Evolutionary conservation across 306 rosid genomes (phyloP).

Genomic region (Begonia fuchsioides): DNA sequence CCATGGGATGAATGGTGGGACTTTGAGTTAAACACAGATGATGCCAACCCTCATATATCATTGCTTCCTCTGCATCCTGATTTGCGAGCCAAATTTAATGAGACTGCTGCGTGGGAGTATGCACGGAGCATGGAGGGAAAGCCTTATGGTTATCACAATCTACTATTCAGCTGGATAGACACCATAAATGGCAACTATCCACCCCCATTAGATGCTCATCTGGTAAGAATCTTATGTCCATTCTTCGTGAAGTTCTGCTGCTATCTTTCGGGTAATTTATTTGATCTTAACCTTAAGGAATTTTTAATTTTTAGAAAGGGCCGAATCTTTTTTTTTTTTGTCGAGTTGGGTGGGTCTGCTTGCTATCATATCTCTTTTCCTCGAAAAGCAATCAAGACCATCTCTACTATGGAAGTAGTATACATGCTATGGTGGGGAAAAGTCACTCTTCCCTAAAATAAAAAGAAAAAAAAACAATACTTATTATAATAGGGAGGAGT

Average conservation of each 20-base stretch:
- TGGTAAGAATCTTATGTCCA: constrained; percentile 27
- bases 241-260: not conserved
- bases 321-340: too few species aligned
- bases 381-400: too few species aligned
- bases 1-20: constrained; percentile 99
- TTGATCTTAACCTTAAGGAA: too few species aligned
- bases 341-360: too few species aligned
- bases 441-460: too few species aligned
- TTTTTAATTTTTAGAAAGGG: too few species aligned
- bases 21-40: constrained; percentile 66
- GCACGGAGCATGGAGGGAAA: constrained; percentile 70
- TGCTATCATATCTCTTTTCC: too few species aligned
- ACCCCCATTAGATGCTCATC: constrained; percentile 90
- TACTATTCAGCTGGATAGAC: constrained; percentile 98
- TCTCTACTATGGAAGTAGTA: too few species aligned
- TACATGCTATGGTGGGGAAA: too few species aligned
- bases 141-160: constrained; percentile 90
- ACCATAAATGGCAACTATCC: constrained; percentile 67
- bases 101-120: constrained; percentile 98
- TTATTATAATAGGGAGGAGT: too few species aligned
- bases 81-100: constrained; percentile 64
- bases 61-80: constrained; percentile 87
- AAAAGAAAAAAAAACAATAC: too few species aligned
- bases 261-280: not conserved
- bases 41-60: constrained; percentile 84